Evolutionary conservation across 179 eudicot genomes (phyloP), one percentile per base, ranked within the genome.

Genomic region (Carnegiea gigantea): DNA sequence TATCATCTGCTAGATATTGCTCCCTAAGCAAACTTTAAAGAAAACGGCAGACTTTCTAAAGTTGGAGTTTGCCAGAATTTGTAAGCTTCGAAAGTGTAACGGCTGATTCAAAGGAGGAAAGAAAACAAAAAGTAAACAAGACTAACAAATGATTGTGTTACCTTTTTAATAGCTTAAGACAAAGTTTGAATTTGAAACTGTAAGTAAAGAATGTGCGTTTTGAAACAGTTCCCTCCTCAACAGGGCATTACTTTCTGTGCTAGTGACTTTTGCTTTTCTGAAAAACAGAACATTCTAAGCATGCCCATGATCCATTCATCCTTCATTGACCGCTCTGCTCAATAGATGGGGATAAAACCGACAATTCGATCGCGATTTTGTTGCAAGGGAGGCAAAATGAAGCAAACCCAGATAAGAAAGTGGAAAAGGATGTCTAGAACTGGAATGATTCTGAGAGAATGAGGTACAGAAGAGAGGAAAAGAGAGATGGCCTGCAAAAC

Each of bases 151-250:
- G 44, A 78, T 49, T 38, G 43, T 81, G 65, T 80, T 85, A 89
- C 94, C 91, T 91, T 91, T 91, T 91, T 86, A 82, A 73, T 83
- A 40, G 44, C 75, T 20, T n/a, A 71, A 59, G n/a, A 36, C 26
- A 80, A 53, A 67, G 21, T 90, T 92, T 85, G 88, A 88, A 89
- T 90, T 89, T 86, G 86, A 86, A 84, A 86, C 68, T 33, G n/a
- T 26, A n/a, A 14, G 57, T 57, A 38, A 7, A 11, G 23, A 9
- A 38, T 17, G 79, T 24, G 48, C 24, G 59, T 62, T 88, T 90
- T 88, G 86, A 86, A 89, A 88, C 87, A 80, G 86, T 86, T 89
- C 84, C 89, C 88, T 84, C 83, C 87, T 88, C 73, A 70, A 76
- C 30, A 80, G 65, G 43, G 59, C 36, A 48, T 43, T 53, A 43